Evolutionary conservation across 768 basidiomycete species (phyloP), one percentile per base, ranked within the genome.

Genomic region (Coprinellus micaceus): DNA sequence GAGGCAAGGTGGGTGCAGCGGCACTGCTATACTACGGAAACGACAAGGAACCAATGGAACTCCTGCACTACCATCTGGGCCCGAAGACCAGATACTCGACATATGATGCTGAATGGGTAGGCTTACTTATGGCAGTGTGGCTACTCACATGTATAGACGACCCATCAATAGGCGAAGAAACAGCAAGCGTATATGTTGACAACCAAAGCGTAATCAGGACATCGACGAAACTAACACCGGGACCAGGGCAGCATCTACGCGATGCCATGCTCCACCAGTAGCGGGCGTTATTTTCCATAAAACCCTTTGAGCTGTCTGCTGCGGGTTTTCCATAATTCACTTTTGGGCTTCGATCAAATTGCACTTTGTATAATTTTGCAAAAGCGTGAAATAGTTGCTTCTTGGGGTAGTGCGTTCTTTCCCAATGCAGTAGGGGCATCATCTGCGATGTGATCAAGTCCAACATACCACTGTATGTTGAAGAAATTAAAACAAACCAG

Each of bases 1-100:
- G 62, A 11, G 56, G 62, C 3, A 26, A 40, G 13, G 60, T 64
- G 4, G 68, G 69, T 6, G 70, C 64, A 25, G 61, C 64, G 43
- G 63, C 60, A 29, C 47, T 61, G 7, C 33, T 60, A 29, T 41
- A 39, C 4, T n/a, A 48, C 11, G 25, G 21, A 30, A 39, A 44
- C 4, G 17, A 36, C 25, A 28, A 19, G 0, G 15, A 36, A 28
- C 53, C 53, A 11, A 43, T 17, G 25, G 51, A 12, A 24, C 55
- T 19, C 33, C 39, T 64, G 19, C 47, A 46, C 12, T 48, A 28
- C 28, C 51, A 63, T 28, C 64, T 67, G 10, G 63, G 61, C 3
- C 36, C 44, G 17, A 40, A n/a, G 5, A 55, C n/a, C 2, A 19
- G 53, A 10, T 57, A 66, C 59, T 65, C 61, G 11, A 61, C 53